Evolutionary conservation across 768 basidiomycete species (phyloP).

Genomic region (Mycena olivaceomarginata): DNA sequence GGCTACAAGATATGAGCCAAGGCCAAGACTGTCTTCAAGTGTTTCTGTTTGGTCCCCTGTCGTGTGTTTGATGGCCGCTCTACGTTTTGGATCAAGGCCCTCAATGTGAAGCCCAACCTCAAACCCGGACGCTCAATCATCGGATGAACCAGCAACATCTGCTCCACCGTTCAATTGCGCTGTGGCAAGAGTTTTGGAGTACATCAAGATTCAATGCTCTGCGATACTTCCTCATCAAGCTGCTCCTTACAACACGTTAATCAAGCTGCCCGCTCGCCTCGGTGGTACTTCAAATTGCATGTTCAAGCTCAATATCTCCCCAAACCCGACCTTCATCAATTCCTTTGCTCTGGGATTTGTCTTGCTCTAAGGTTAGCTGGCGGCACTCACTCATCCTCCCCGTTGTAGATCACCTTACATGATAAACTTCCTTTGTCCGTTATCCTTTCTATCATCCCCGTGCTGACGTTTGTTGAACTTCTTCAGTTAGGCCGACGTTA

Average conservation of each 20-base stretch:
- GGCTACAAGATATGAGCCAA: no score
- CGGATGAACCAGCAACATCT: neutral
- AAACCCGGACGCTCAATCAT: neutral
- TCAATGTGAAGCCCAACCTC: neutral
- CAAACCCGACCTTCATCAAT: no score
- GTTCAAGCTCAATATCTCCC: no score
- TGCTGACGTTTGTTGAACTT: neutral
- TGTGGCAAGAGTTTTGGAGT: neutral
- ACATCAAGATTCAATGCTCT: neutral
- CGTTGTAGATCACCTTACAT: neutral
- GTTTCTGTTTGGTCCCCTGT: neutral
- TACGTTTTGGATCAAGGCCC: neutral
- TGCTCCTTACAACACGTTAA: no score
- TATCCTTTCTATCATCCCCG: neutral
- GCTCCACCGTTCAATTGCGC: no score
- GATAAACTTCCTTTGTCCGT: neutral
- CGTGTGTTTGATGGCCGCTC: neutral
- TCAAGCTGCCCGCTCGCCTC: no score
- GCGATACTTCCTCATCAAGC: no score
- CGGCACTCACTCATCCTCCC: no score
- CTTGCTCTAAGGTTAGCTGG: no score
- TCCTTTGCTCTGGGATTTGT: no score
- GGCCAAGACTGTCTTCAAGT: no score
- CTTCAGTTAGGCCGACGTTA: neutral
- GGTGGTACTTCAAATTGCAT: no score